Evolutionary conservation across 257 asterid genomes (phyloP), one percentile per base, ranked within the genome.

Genomic region (Penstemon newberryi): DNA sequence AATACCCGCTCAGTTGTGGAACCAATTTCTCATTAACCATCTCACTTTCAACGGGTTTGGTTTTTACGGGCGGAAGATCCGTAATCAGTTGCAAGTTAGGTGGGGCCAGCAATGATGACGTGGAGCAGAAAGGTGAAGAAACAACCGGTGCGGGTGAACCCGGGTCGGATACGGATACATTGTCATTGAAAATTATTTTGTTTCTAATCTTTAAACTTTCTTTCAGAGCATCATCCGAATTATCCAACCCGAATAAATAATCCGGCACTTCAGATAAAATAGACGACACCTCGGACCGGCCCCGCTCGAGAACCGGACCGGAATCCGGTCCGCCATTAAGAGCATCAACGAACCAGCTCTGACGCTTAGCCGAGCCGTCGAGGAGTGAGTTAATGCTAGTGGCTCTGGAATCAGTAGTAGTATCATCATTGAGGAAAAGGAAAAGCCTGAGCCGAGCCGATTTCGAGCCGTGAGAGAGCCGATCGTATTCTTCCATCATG

Each of bases 261-360:
- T 92, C 95, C 38, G 98, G 96, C 53, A 89, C 92, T 56, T 92
- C 96, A 2, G 96, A 92, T 0, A 92, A 81, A 38, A 89, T 81
- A 0, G 96, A 92, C 0, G 98, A 89, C 10, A 78, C 98, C 74
- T 89, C 96, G 0, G 96, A 89, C 51, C 95, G 82, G 50, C 94
- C 96, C 8, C 96, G 92, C 43, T 92, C 96, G 71, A 89, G 84
- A 58, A 74, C 72, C 51, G 80, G 47, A 0, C 78, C 89, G 18
- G 79, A 66, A 43, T 80, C 80, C 44, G 74, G 67, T 6, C 97
- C 89, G 33, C 95, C 96, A 69, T 92, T 89, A 7, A 92, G 89
- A 13, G 95, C 92, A 74, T 89, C 96, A 37, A 84, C 60, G 80
- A 92, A 92, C 96, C 98, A 92, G 73, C 67, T 88, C 83, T 89